Percentiles rank a stretch among this genome's conserved stretches.
phyloP scores from a whole-genome alignment of 2,329 filamentous ascomycete species.

The Ophiosphaerella herpotricha region DNA sequence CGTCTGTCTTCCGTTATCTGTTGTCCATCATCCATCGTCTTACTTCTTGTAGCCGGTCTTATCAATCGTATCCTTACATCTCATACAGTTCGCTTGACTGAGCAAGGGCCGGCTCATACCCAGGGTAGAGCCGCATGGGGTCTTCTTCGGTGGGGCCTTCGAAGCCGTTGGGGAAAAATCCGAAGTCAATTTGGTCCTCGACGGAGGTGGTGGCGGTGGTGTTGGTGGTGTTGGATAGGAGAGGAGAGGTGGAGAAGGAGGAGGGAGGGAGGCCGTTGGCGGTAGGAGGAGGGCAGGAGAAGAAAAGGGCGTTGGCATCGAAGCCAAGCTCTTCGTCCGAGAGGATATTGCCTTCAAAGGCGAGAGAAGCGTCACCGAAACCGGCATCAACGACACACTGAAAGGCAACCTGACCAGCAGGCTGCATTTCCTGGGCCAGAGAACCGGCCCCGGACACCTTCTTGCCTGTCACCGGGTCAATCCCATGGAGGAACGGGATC shows the following conservation, averaged over 20 bases:
- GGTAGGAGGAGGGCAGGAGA: not conserved
- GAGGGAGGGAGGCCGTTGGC: not conserved
- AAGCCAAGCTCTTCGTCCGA: not conserved
- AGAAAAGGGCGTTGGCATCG: slow-evolving; percentile 6
- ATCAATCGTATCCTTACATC: too few species aligned
- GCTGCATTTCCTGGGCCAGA: not conserved
- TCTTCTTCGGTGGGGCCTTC: too few species aligned
- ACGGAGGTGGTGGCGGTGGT: too few species aligned
- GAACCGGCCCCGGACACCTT: not conserved
- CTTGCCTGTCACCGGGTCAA: slow-evolving; percentile 18
- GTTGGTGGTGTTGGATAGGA: too few species aligned
- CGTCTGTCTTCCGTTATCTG: too few species aligned
- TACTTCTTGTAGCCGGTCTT: too few species aligned
- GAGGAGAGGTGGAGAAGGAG: not conserved
- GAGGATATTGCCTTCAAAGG: not conserved
- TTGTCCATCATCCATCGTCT: too few species aligned
- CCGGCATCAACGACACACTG: not conserved
- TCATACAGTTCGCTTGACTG: too few species aligned
- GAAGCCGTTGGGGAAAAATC: too few species aligned
- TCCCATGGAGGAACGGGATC: slow-evolving; percentile 20
- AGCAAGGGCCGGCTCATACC: too few species aligned
- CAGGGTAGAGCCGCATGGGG: too few species aligned
- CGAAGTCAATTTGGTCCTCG: too few species aligned
- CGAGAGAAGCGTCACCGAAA: not conserved
- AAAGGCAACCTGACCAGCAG: not conserved